Base-by-base conservation (phyloP, 2,329 filamentous ascomycete genomes). In the Microcyclospora tardicrescens region DNA sequence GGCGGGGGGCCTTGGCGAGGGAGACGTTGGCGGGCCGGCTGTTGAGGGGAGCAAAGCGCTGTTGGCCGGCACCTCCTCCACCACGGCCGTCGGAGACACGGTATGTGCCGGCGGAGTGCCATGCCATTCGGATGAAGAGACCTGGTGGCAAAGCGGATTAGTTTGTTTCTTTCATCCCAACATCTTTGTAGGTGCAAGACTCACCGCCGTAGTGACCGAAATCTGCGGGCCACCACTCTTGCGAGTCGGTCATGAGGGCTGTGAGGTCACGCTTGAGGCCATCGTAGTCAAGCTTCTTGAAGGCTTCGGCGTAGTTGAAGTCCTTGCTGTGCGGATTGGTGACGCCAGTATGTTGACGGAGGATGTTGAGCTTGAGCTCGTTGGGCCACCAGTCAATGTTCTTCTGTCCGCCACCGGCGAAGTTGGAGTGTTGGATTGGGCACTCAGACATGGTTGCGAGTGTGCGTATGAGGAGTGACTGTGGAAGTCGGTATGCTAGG, bases 191-290 rank as follows among this genome's bases (percentile, higher is more conserved):
- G 4, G 19, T 24, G 4, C 19, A 24, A 24, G 19, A 4, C 19
- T 24, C 19, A 24, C 19, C 19, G 19, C 19, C 81, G 51, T 86
- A 87, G 68, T 85, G 79, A 40, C 81, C 81, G 54, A 81, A 84
- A 57, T 87, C 82, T 27, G 82, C 82, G 1, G 82, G 82, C 82
- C 82, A 87, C 75, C 74, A 85, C 31, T 82, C 77, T 63, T 86
- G 77, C 2, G 80, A 85, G 57, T 84, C 76, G 37, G 81, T 86
- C 77, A 85, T 80, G 53, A 86, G 57, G 13, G 64, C 67, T n/a
- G 65, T 52, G 6, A 87, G 62, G 56, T 87, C 82, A 62, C 81
- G 78, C 75, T 86, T 86, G 50, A 86, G 61, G 16, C 63, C 79
- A 43, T 71, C 64, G 55, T 82, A 83, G 62, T 83, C 76, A 41